Evolutionary conservation across 2,329 filamentous ascomycete species (phyloP), one percentile per base, ranked within the genome.

Genomic region (Drechmeria coniospora): DNA sequence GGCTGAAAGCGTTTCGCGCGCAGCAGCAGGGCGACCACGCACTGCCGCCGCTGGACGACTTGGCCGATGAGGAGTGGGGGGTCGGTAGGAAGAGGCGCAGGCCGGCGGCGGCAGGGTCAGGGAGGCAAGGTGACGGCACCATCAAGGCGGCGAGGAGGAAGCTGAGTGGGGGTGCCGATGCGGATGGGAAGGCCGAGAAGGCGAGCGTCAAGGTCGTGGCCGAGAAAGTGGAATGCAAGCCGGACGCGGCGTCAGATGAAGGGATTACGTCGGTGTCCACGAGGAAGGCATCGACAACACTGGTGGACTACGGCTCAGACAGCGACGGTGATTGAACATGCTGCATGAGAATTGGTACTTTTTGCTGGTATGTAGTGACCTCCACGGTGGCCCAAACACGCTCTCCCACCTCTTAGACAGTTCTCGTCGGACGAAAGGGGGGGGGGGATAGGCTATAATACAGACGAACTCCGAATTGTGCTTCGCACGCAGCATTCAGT

Each of bases 301-400:
- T 74, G 21, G 68, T 72, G 9, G 59, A 56, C 32, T 74, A 74
- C 36, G 68, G 60, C 5, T 74, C 68, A 1, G 68, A 49, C 19
- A 39, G 39, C 21, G 42, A 59, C 12, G 61, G 64, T 23, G 60
- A 65, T 45, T 43, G 37, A 34, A 29, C 14, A 25, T 13, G 15
- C 10, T 12, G 11, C 13, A 27, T 24, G 12, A 23, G 19, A 31
- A 10, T 20, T 6, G 18, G 18, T 20, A 10, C 10, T n/a, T 27
- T 36, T 15, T 31, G 20, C 28, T 27, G 27, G 29, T 29, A 27
- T 35, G 25, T 16, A n/a, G 22, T 23, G 26, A 21, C 29, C 29
- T 32, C 25, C 30, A 30, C 30, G n/a, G 22, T 32, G 21, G 13
- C 17, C 6, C 14, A 15, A 5, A 18, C 9, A 26, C n/a, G 19